Conservation (phyloP, 495 filamentous ascomycete genomes). For the Apodospora peruviana region DNA sequence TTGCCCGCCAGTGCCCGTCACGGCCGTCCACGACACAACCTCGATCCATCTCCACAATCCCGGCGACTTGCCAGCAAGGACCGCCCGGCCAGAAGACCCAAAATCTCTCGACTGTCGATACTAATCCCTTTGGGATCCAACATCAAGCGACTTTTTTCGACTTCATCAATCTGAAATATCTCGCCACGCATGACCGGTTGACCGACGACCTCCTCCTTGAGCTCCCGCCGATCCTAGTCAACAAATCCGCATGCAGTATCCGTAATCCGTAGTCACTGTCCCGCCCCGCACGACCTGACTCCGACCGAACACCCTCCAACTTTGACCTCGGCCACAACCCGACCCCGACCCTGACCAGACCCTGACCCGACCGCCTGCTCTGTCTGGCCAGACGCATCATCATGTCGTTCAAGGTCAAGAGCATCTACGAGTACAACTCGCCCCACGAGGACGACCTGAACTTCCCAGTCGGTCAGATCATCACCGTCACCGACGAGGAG, state of each 20-base stretch:
- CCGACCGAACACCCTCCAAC: neutral
- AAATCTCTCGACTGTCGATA: neutral
- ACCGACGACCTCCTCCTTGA: neutral
- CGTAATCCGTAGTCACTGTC: neutral
- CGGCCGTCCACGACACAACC: neutral
- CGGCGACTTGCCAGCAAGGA: neutral
- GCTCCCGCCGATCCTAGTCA: no score
- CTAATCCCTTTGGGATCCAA: neutral
- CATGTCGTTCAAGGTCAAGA: constrained; percentile 94
- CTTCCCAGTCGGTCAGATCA: constrained; percentile 79
- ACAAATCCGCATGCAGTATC: neutral
- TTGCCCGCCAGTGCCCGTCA: constrained; percentile 10
- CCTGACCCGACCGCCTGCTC: neutral
- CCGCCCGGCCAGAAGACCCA: neutral
- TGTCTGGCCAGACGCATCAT: constrained; percentile 24
- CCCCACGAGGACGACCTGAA: constrained; percentile 89
- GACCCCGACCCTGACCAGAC: neutral
- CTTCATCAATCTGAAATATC: neutral
- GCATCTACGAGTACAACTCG: constrained; percentile 88
- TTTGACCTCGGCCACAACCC: neutral
- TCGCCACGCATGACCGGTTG: neutral
- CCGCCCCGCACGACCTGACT: neutral
- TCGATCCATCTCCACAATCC: neutral
- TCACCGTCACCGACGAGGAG: constrained; percentile 88
- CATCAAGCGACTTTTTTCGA: neutral